Evolutionary conservation across 2,329 filamentous ascomycete species (phyloP), one percentile per base, ranked within the genome.

Genomic region (Cryphonectria naterciae): DNA sequence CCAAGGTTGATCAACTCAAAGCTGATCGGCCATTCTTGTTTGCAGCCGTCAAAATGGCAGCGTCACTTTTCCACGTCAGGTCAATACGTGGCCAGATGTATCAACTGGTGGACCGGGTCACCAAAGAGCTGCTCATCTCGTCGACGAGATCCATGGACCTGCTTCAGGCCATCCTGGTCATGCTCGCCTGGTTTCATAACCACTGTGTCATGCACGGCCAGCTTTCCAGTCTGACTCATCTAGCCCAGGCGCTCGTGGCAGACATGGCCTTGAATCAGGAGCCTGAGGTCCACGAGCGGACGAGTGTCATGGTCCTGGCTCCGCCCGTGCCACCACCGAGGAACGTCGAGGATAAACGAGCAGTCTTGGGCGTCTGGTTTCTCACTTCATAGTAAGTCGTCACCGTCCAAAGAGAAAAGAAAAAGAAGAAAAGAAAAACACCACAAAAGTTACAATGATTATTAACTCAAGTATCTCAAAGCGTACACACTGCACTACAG

Each of bases 161-260:
- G 2, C 76, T 88, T 0, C 80, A 84, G 68, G 83, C 85, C 0
- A 81, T 88, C 3, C 75, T 88, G 2, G 81, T 87, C 0, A 81
- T 87, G 37, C 73, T 86, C 2, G 82, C 82, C 0, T 88, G 82
- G 80, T 86, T 87, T 69, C 86, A 88, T 63, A 85, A 87, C 66
- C 86, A 88, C 74, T 87, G 85, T 73, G 81, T 86, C 72, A 80
- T 84, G 76, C 86, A 88, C 67, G 80, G 82, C 0, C 87, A 88
- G 71, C 76, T 88, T 17, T 83, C 83, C 74, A 87, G 85, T 67
- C 77, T 88, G 3, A 75, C 88, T 2, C 80, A 84, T 11, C 74
- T 89, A 28, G 84, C 86, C 1, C 77, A 81, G 17, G 85, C 83
- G 5, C 80, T 88, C 1, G 78, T 83, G 10, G 81, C 81, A 0